Conservation (phyloP, 768 basidiomycete species). For the Lentinula aciculospora region DNA sequence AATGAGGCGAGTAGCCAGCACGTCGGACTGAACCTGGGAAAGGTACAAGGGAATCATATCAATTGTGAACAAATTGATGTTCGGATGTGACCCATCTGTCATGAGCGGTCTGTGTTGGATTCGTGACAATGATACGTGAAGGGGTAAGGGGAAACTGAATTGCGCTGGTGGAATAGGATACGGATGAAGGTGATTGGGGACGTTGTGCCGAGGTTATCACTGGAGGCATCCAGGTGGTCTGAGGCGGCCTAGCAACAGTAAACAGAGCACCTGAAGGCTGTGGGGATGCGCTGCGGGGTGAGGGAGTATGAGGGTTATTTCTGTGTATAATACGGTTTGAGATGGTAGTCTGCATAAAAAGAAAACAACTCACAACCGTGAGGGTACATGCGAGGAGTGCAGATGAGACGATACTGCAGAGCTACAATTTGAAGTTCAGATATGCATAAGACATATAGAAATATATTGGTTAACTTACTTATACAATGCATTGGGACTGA, state of each 20-base stretch:
- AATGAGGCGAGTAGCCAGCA: too few relatives aligned
- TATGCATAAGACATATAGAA: too few relatives aligned
- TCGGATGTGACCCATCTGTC: slow-evolving; percentile 18
- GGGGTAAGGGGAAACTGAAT: slow-evolving; percentile 14
- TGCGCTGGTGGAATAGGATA: not conserved
- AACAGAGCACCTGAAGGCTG: not conserved
- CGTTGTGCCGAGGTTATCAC: not conserved
- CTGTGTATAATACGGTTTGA: not conserved
- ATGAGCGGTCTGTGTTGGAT: not conserved
- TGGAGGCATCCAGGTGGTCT: not conserved
- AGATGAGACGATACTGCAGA: slow-evolving; percentile 2
- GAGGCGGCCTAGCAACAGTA: not conserved
- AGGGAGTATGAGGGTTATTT: not conserved
- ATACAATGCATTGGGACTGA: not conserved
- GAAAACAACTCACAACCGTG: not conserved
- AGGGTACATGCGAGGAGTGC: not conserved
- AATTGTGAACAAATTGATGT: slow-evolving; percentile 12
- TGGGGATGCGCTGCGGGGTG: not conserved
- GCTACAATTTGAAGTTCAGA: not conserved
- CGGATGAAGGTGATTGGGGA: not conserved
- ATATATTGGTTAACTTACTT: not conserved
- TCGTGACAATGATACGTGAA: not conserved
- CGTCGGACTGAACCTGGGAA: too few relatives aligned
- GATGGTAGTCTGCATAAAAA: not conserved
- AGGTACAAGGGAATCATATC: too few relatives aligned